phyloP scores from a whole-genome alignment of 176 grass and related monocot species.

The Themeda triandra region DNA sequence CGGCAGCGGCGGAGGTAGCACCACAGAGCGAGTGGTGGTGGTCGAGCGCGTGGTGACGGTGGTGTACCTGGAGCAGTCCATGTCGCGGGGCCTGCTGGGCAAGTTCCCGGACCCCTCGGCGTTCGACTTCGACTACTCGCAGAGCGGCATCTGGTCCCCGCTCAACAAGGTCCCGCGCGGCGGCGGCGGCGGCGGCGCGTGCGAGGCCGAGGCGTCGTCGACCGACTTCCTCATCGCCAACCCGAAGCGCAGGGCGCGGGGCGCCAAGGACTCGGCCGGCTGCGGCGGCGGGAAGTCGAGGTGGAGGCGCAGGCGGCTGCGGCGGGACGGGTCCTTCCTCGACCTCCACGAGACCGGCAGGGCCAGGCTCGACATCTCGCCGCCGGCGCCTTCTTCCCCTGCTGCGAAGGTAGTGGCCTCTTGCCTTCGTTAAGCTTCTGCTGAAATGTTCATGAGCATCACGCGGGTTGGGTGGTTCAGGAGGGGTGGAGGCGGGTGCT shows the following conservation, averaged over 20 bases:
- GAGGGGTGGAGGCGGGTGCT: constrained; percentile 53
- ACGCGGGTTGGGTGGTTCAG: constrained; percentile 14
- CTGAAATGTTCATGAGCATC: not conserved
- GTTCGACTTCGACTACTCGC: constrained; percentile 90
- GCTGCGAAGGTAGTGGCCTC: constrained; percentile 38
- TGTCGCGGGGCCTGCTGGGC: constrained; percentile 75
- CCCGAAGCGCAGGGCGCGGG: constrained; percentile 37
- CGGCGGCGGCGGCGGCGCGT: not conserved
- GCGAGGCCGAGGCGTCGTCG: not conserved
- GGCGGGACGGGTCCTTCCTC: constrained; percentile 40
- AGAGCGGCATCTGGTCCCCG: constrained; percentile 96
- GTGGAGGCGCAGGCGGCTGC: constrained; percentile 31
- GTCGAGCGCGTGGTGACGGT: constrained; percentile 88
- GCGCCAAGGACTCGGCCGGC: too few relatives aligned
- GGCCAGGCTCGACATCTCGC: constrained; percentile 33
- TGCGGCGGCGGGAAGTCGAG: constrained; percentile 26
- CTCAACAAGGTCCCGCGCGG: constrained; percentile 62
- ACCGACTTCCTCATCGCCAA: constrained; percentile 46
- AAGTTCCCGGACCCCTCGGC: constrained; percentile 81
- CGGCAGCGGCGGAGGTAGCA: not conserved
- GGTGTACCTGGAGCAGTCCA: constrained; percentile 80
- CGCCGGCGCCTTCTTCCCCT: constrained; percentile 30
- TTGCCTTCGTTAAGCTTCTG: not conserved
- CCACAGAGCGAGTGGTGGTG: not conserved
- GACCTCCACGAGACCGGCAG: constrained; percentile 35